Evolutionary conservation across 805 yeast species (phyloP).

Genomic region (Saccharomycopsis lassenensis): DNA sequence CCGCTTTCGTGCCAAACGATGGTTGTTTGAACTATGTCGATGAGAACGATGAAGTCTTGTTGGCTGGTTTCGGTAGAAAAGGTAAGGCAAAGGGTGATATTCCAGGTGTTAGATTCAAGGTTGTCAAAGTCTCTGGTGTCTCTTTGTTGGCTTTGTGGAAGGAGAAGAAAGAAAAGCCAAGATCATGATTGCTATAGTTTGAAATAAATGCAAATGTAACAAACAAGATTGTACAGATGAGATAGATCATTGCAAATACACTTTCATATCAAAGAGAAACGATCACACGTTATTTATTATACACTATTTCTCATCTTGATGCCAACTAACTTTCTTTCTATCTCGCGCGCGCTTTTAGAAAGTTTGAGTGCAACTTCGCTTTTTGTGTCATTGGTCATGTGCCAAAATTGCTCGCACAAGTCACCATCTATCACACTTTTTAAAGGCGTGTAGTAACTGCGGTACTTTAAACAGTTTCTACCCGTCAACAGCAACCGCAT

Average conservation of each 20-base stretch:
- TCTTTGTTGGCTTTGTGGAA: conserved; percentile 99
- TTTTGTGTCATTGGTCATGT: conserved; percentile 34
- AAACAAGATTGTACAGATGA: too few relatives aligned
- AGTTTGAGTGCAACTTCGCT: conserved; percentile 10
- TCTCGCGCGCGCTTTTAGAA: conserved; percentile 24
- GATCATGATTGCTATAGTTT: conserved; percentile 55
- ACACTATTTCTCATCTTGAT: conserved; percentile 18
- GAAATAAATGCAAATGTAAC: too few relatives aligned
- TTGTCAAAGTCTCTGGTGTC: conserved; percentile 99
- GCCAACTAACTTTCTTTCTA: conserved; percentile 38
- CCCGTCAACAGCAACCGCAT: conserved; percentile 36
- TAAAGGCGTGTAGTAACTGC: conserved; percentile 76
- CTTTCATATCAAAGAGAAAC: too few relatives aligned
- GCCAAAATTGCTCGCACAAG: conserved; percentile 49
- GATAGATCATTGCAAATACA: too few relatives aligned
- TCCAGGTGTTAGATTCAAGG: conserved; percentile 99
- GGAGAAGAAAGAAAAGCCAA: conserved; percentile 99
- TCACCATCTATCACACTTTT: conserved; percentile 83
- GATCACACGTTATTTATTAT: too few relatives aligned
- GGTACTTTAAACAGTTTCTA: conserved; percentile 52
- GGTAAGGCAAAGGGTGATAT: conserved; percentile 99
- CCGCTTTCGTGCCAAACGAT: conserved; percentile 99
- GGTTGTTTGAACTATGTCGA: conserved; percentile 99
- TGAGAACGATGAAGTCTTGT: conserved; percentile 98
- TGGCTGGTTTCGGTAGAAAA: conserved; percentile 99